Conservation (phyloP, 768 basidiomycete species). For the Cystobasidium tubakii region DNA sequence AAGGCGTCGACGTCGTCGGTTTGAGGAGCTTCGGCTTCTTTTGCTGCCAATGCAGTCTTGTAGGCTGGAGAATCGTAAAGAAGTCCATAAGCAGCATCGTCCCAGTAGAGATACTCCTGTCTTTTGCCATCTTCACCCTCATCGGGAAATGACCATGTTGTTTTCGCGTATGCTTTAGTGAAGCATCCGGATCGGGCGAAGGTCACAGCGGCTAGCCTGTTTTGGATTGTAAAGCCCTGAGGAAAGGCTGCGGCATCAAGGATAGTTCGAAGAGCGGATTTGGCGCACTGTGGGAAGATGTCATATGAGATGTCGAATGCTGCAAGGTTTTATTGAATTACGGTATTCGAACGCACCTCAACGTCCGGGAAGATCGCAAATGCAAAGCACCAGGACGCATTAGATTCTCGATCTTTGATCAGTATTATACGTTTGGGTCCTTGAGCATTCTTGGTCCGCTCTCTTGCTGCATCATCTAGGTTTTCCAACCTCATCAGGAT, state of each 20-base stretch:
- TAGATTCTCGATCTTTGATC: slow-evolving; percentile 78
- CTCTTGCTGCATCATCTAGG: slow-evolving; percentile 60
- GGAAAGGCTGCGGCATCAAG: slow-evolving; percentile 84
- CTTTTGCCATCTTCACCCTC: slow-evolving; percentile 29
- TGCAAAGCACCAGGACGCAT: slow-evolving; percentile 85
- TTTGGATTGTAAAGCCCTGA: slow-evolving; percentile 85
- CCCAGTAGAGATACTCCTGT: slow-evolving; percentile 64
- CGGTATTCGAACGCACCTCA: no score
- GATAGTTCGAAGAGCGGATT: slow-evolving; percentile 70
- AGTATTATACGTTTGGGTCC: slow-evolving; percentile 80
- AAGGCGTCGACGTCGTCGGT: slow-evolving; percentile 36
- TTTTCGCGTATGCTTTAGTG: slow-evolving; percentile 41
- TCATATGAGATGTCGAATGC: background rate
- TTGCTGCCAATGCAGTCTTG: slow-evolving; percentile 49
- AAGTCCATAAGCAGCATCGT: slow-evolving; percentile 59
- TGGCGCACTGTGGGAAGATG: slow-evolving; percentile 61
- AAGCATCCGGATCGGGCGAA: slow-evolving; percentile 63
- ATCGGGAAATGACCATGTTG: slow-evolving; percentile 42
- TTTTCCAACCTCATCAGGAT: slow-evolving; percentile 75
- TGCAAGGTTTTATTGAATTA: no score
- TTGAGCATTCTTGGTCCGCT: slow-evolving; percentile 55
- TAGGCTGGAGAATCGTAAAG: background rate
- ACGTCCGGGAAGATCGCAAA: slow-evolving; percentile 87
- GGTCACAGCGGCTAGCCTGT: slow-evolving; percentile 79
- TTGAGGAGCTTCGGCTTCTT: background rate